Conservation (phyloP, 1,284 basidiomycete species). For the Pascua sp. region DNA sequence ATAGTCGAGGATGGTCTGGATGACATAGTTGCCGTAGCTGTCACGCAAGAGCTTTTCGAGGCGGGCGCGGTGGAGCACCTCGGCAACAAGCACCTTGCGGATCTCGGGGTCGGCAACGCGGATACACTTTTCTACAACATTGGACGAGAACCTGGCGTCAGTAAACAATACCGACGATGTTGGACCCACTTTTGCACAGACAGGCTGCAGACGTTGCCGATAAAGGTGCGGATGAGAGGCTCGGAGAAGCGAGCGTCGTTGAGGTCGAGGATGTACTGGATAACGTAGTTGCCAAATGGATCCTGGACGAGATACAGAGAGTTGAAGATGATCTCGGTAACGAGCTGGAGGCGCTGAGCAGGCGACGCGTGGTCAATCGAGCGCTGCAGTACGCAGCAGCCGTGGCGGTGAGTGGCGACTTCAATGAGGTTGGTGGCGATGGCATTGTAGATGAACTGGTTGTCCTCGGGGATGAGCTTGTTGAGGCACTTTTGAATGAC, state of each 20-base stretch:
- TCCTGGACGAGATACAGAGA: constrained; percentile 97
- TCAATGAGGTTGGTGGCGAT: constrained; percentile 98
- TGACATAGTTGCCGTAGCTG: constrained; percentile 92
- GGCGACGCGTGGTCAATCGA: constrained; percentile 93
- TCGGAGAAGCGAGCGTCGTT: constrained; percentile 98
- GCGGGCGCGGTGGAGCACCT: constrained; percentile 88
- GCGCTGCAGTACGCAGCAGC: constrained; percentile 96
- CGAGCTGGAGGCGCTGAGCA: constrained; percentile 89
- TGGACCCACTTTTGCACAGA: constrained; percentile 98
- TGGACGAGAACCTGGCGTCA: constrained; percentile 37
- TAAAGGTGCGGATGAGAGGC: constrained; percentile 93
- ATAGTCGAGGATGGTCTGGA: constrained; percentile 91
- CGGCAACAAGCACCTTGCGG: constrained; percentile 91
- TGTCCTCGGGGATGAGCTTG: constrained; percentile 94
- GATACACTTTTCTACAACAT: constrained; percentile 66
- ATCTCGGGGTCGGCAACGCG: constrained; percentile 94
- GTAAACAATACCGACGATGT: constrained; percentile 54
- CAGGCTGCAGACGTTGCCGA: constrained; percentile 94
- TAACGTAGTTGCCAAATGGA: constrained; percentile 70
- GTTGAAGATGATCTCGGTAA: constrained; percentile 98
- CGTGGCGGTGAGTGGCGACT: constrained; percentile 98
- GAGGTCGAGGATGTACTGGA: constrained; percentile 90
- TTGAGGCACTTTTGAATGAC: constrained; percentile 99
- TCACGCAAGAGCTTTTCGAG: constrained; percentile 92
- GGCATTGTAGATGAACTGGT: constrained; percentile 99